Evolutionary conservation across 148 eudicot genomes (phyloP).

Genomic region (Camellia lanceoleosa): DNA sequence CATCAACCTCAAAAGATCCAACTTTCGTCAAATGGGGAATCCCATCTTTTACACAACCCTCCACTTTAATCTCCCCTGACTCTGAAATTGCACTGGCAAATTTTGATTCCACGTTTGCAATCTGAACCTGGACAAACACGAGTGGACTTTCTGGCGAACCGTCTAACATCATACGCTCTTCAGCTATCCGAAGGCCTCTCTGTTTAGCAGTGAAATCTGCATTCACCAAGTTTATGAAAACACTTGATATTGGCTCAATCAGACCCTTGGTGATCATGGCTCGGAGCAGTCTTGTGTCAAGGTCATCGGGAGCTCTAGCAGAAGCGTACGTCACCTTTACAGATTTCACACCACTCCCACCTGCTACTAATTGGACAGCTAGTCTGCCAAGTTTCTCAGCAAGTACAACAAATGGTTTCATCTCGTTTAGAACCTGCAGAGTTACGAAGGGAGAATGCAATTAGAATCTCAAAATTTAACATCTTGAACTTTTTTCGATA

Average conservation of each 20-base stretch:
- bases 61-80: constrained; percentile 68
- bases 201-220: constrained; percentile 94
- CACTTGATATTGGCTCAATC: constrained; percentile 78
- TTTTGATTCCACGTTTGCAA: constrained; percentile 77
- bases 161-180: constrained; percentile 68
- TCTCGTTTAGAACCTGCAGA: constrained; percentile 68
- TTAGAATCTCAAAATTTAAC: background rate
- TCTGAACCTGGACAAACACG: constrained; percentile 70
- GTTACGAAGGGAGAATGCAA: background rate
- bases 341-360: constrained; percentile 84
- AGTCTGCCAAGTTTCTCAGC: constrained; percentile 80
- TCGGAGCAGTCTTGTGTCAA: constrained; percentile 82
- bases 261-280: constrained; percentile 93
- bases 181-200: constrained; percentile 68
- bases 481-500: background rate
- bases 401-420: constrained; percentile 80
- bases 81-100: constrained; percentile 89
- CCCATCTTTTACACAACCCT: constrained; percentile 82
- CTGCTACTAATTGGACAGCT: constrained; percentile 81
- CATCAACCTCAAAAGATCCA: constrained; percentile 89
- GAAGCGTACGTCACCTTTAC: constrained; percentile 77
- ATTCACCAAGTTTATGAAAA: constrained; percentile 80
- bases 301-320: constrained; percentile 88
- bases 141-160: constrained; percentile 88
- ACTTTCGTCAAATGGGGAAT: constrained; percentile 76